A percentile compares a stretch with the other conserved stretches of the same genome.
Conservation (phyloP, 805 yeast species). For the Saturnispora galanensis region DNA sequence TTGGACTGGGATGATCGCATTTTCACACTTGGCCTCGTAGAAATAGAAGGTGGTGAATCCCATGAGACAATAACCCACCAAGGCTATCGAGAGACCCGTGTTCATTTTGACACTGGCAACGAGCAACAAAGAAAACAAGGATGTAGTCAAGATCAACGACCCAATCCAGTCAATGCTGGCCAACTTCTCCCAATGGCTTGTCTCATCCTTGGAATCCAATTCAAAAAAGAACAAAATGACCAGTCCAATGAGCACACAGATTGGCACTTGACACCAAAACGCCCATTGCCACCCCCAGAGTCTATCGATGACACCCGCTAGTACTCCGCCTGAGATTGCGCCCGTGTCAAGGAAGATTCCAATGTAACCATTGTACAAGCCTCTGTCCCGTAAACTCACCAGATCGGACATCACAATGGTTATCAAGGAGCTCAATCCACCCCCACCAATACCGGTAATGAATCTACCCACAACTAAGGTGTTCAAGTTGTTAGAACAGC, state of each 20-base stretch:
- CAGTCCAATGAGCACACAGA: slow-evolving; percentile 33
- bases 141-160: slow-evolving; percentile 44
- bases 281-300: slow-evolving; percentile 58
- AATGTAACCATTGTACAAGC: slow-evolving; percentile 71
- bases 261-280: slow-evolving; percentile 41
- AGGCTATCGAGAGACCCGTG: slow-evolving; percentile 36
- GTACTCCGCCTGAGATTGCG: slow-evolving; percentile 56
- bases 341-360: slow-evolving; percentile 71
- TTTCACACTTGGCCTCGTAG: slow-evolving; percentile 41
- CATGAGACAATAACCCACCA: slow-evolving; percentile 27
- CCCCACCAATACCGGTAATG: slow-evolving; percentile 80
- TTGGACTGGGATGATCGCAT: slow-evolving; percentile 53
- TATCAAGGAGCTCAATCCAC: slow-evolving; percentile 67
- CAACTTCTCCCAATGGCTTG: slow-evolving; percentile 35
- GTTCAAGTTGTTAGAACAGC: slow-evolving; percentile 31
- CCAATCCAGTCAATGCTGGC: slow-evolving; percentile 62
- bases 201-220: slow-evolving; percentile 22
- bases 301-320: slow-evolving; percentile 47
- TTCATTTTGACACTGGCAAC: slow-evolving; percentile 59
- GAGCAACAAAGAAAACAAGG: slow-evolving; percentile 49
- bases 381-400: slow-evolving; percentile 65
- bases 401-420: slow-evolving; percentile 70
- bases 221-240: slow-evolving; percentile 20
- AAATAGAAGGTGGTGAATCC: slow-evolving; percentile 35
- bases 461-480: slow-evolving; percentile 46